These are phyloP conservation scores for Sarocladium brachiariae DNA, from an alignment of 2,329 filamentous ascomycete genomes.

Conservation along the genomic window DNA sequence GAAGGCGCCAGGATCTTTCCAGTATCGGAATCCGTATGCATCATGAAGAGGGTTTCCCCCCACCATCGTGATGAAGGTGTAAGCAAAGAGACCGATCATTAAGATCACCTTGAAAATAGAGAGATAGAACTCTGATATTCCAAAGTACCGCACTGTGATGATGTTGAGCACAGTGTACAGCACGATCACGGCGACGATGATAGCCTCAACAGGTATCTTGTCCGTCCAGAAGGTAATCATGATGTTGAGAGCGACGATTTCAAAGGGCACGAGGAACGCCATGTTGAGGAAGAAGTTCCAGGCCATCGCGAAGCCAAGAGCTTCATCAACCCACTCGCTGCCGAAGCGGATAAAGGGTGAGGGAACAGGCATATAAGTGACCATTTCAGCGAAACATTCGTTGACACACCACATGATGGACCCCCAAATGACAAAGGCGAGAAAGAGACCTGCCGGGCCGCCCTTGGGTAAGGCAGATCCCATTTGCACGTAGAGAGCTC, in stretches of 20 bases:
- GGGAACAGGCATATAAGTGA: constrained; percentile 40
- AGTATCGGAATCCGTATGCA: constrained; percentile 57
- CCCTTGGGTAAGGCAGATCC: constrained; percentile 25
- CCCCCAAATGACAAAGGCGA: constrained; percentile 22
- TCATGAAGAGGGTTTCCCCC: constrained; percentile 51
- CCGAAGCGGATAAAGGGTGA: constrained; percentile 39
- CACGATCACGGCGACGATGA: constrained; percentile 36
- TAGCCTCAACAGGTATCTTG: constrained; percentile 29
- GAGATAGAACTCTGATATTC: constrained; percentile 35
- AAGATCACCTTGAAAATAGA: constrained; percentile 45
- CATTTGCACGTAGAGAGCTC: constrained; percentile 21
- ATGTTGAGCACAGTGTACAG: constrained; percentile 32
- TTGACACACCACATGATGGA: constrained; percentile 21
- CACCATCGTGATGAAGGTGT: constrained; percentile 51
- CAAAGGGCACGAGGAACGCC: constrained; percentile 38
- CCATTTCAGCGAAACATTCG: constrained; percentile 36
- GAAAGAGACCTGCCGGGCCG: constrained; percentile 26
- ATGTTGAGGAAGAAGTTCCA: constrained; percentile 46
- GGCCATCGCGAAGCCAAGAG: constrained; percentile 37
- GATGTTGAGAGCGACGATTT: constrained; percentile 40
- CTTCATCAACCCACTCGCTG: constrained; percentile 39
- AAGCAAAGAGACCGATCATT: constrained; percentile 50
- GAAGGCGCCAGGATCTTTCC: constrained; percentile 48
- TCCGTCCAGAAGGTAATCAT: constrained; percentile 38
- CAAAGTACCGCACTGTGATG: constrained; percentile 30